phyloP scores from a whole-genome alignment of 306 rosid species.

The Purshia tridentata region DNA sequence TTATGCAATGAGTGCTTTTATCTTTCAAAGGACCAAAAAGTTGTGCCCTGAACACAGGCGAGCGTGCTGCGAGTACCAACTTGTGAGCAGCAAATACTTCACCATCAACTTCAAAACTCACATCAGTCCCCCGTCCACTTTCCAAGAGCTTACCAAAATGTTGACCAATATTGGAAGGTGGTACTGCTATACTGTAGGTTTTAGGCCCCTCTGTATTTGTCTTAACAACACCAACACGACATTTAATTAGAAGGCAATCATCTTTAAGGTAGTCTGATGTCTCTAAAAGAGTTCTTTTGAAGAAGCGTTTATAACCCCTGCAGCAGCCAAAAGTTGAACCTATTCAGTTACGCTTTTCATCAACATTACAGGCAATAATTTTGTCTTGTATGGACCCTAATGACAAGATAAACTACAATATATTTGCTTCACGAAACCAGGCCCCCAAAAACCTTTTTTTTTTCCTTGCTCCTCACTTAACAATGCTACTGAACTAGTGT shows the following conservation, averaged over 20 bases:
- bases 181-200: slow-evolving; percentile 44
- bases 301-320: slow-evolving; percentile 72
- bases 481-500: neutral
- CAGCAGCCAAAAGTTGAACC: slow-evolving; percentile 11
- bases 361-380: slow-evolving; percentile 4
- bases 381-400: neutral
- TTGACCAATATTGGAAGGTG: slow-evolving; percentile 47
- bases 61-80: slow-evolving; percentile 62
- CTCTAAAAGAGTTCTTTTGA: slow-evolving; percentile 51
- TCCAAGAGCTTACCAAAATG: slow-evolving; percentile 57
- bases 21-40: slow-evolving; percentile 68
- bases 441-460: neutral
- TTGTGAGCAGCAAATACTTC: slow-evolving; percentile 60
- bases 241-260: slow-evolving; percentile 53
- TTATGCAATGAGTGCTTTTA: slow-evolving; percentile 41
- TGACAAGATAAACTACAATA: neutral
- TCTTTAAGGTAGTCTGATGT: slow-evolving; percentile 58
- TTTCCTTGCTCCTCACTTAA: neutral
- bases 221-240: slow-evolving; percentile 61
- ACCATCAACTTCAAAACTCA: slow-evolving; percentile 54
- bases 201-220: slow-evolving; percentile 56
- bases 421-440: neutral
- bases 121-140: slow-evolving; percentile 54
- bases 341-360: slow-evolving; percentile 2
- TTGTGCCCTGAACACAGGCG: slow-evolving; percentile 63